Evolutionary conservation across 768 basidiomycete species (phyloP).

Genomic region (Lanmaoa rubissima): DNA sequence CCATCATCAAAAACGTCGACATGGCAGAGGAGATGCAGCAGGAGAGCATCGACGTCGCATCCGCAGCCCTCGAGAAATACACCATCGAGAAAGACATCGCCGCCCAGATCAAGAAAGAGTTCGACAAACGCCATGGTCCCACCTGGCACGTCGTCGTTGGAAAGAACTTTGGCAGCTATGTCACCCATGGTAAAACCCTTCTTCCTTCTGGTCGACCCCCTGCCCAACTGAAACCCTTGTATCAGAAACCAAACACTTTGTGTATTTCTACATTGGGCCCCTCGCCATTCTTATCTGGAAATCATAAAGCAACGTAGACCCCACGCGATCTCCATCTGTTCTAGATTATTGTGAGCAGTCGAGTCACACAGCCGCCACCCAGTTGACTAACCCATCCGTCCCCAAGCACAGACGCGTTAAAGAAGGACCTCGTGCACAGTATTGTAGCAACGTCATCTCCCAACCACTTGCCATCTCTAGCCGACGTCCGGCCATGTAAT

Average conservation of each 20-base stretch:
- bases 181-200: slow-evolving; percentile 78
- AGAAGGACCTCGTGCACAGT: slow-evolving; percentile 18
- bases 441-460: slow-evolving; percentile 26
- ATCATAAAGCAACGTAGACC: slow-evolving; percentile 50
- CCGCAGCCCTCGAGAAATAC: slow-evolving; percentile 83
- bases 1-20: slow-evolving; percentile 95
- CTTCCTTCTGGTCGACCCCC: not conserved
- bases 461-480: slow-evolving; percentile 14
- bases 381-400: not conserved
- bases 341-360: slow-evolving; percentile 28
- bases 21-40: slow-evolving; percentile 98
- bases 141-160: slow-evolving; percentile 99
- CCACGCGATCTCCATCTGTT: slow-evolving; percentile 8
- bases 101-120: slow-evolving; percentile 97
- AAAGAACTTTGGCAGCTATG: slow-evolving; percentile 98
- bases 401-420: slow-evolving; percentile 14
- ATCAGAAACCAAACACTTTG: slow-evolving; percentile 95
- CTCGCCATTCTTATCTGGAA: slow-evolving; percentile 96
- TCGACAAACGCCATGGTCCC: slow-evolving; percentile 86
- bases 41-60: slow-evolving; percentile 86
- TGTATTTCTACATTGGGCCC: slow-evolving; percentile 95
- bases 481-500: slow-evolving; percentile 25
- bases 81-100: slow-evolving; percentile 98
- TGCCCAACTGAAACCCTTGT: slow-evolving; percentile 9
- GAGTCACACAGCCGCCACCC: not conserved